These are phyloP conservation scores for Pichia sp. DNA, from an alignment of 1,139 yeast species.

Conservation along the genomic window DNA sequence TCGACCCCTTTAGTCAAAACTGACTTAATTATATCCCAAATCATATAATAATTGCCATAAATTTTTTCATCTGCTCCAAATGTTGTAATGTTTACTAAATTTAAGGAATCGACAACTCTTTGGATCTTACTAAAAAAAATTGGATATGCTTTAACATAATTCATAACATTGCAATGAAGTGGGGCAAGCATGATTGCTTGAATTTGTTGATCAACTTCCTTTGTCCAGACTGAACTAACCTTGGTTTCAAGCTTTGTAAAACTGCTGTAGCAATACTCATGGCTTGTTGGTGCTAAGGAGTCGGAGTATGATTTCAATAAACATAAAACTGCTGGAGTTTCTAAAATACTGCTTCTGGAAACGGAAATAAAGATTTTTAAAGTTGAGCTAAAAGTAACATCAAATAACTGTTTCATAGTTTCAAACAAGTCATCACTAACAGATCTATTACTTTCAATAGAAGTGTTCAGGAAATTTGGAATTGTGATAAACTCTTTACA, in stretches of 20 bases:
- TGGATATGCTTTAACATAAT: constrained; percentile 40
- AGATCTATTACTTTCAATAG: constrained; percentile 45
- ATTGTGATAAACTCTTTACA: constrained; percentile 21
- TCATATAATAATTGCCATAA: constrained; percentile 16
- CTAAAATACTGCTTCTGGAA: constrained; percentile 33
- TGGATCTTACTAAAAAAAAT: constrained; percentile 37
- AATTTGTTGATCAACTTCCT: constrained; percentile 49
- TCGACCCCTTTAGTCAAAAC: constrained; percentile 12
- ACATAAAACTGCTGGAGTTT: constrained; percentile 38
- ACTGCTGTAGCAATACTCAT: constrained; percentile 56
- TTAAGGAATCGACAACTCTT: constrained; percentile 22
- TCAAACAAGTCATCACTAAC: constrained; percentile 49
- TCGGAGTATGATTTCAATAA: constrained; percentile 35
- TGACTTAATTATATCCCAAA: constrained; percentile 22
- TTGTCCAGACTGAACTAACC: constrained; percentile 51
- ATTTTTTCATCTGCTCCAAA: constrained; percentile 18
- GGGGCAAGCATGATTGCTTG: constrained; percentile 41
- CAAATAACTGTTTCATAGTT: constrained; percentile 50
- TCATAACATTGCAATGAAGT: constrained; percentile 33
- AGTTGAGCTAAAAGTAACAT: constrained; percentile 41
- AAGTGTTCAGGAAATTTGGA: constrained; percentile 18
- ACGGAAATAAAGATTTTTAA: constrained; percentile 32
- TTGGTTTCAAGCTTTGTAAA: constrained; percentile 49
- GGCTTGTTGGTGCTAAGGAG: constrained; percentile 45
- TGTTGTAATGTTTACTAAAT: constrained; percentile 11